A percentile compares a stretch with the other conserved stretches of the same genome.
Conservation (phyloP, 73 alveolate genomes). For the Uronychia setigera region DNA sequence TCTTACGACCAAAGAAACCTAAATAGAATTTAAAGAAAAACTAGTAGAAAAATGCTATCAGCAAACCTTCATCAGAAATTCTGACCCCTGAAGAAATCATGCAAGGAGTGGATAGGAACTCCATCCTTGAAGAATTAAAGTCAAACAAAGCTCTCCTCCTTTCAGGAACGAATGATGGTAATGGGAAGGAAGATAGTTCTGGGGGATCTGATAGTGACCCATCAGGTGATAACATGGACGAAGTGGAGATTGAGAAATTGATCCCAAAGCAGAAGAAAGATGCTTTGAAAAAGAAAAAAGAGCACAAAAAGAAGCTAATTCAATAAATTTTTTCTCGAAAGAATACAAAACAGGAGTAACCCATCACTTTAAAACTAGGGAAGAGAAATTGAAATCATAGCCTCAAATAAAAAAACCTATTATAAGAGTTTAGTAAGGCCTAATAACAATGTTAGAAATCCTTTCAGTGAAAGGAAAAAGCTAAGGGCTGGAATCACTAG, state of each 20-base stretch:
- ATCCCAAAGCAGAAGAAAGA: conserved; percentile 23
- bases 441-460: background rate
- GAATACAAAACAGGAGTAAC: conserved; percentile 10
- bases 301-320: background rate
- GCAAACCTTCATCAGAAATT: no score
- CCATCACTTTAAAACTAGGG: background rate
- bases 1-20: background rate
- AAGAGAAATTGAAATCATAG: conserved; percentile 3
- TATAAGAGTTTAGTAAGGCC: background rate
- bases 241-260: conserved; percentile 68
- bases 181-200: conserved; percentile 36
- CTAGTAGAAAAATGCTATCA: no score
- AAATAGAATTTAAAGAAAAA: no score
- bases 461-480: background rate
- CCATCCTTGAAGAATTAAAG: background rate
- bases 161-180: conserved; percentile 36
- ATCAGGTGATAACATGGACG: conserved; percentile 83
- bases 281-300: background rate
- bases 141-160: background rate
- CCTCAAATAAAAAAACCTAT: background rate
- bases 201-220: conserved; percentile 89
- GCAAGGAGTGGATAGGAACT: background rate
- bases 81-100: background rate
- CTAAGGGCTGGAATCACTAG: background rate
- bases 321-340: no score